phyloP scores from a whole-genome alignment of 129 eudicot genomes.

The Lactuca saligna region DNA sequence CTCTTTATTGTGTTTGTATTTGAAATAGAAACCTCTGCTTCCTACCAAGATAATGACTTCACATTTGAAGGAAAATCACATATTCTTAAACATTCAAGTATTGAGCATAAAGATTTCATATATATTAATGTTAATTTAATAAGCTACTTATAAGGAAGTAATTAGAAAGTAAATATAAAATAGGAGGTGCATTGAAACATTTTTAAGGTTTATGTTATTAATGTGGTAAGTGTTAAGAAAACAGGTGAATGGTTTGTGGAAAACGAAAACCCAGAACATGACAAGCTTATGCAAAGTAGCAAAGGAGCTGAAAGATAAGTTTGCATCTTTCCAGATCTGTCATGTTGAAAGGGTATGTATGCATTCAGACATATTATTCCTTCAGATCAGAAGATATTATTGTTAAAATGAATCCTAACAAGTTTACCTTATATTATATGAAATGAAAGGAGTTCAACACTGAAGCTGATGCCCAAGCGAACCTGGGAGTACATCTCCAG shows the following conservation, averaged over 20 bases:
- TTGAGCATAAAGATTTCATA: no score
- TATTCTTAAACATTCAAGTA: no score
- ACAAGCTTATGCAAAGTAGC: slow-evolving; percentile 76
- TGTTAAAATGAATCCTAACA: not conserved
- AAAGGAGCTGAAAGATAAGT: slow-evolving; percentile 70
- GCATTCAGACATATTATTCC: not conserved
- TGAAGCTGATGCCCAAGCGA: slow-evolving; percentile 94
- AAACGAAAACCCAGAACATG: slow-evolving; percentile 77
- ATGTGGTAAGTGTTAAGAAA: not conserved
- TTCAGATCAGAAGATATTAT: not conserved
- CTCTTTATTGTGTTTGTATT: no score
- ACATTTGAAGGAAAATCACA: no score
- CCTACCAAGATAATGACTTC: no score
- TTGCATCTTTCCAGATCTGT: slow-evolving; percentile 63
- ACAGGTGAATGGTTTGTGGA: slow-evolving; percentile 91
- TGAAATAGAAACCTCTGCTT: no score
- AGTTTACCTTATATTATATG: no score
- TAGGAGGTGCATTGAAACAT: no score
- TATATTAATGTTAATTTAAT: no score
- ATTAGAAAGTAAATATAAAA: no score
- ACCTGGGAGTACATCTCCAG: slow-evolving; percentile 59
- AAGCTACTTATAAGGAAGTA: no score
- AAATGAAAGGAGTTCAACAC: slow-evolving; percentile 57
- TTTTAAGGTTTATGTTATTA: no score
- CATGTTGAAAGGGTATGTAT: slow-evolving; percentile 78